phyloP scores from a whole-genome alignment of 441 rosid genomes.

The Pelargonium fulgidum region DNA sequence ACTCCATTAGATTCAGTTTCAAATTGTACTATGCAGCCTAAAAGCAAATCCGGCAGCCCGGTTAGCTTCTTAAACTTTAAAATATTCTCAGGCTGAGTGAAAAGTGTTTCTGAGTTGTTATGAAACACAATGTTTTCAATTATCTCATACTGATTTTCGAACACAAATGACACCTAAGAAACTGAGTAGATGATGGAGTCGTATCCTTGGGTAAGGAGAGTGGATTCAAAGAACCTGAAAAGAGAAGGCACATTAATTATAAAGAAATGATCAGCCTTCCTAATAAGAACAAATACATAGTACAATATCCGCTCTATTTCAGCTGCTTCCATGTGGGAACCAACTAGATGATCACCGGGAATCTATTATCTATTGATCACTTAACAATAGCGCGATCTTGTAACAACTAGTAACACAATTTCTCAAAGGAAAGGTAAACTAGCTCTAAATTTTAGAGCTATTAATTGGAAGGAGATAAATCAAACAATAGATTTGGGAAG shows the following conservation, averaged over 20 bases:
- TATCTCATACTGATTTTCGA: constrained; percentile 19
- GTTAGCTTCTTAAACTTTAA: constrained; percentile 31
- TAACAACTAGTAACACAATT: no score
- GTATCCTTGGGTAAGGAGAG: constrained; percentile 9
- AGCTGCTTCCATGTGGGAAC: constrained; percentile 29
- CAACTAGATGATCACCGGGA: constrained; percentile 25
- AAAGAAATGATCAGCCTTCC: constrained; percentile 32
- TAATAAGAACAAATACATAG: constrained; percentile 24
- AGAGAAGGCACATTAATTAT: constrained; percentile 13
- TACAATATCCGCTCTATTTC: constrained; percentile 31
- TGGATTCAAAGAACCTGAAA: constrained; percentile 24
- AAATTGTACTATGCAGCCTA: constrained; percentile 14
- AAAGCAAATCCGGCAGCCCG: constrained; percentile 12
- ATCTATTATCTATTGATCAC: no score
- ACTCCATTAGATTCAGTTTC: constrained; percentile 18
- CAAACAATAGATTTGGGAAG: no score
- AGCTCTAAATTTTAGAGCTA: no score
- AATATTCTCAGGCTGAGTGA: constrained; percentile 27
- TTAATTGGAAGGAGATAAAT: no score
- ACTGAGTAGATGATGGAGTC: constrained; percentile 17
- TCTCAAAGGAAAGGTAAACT: no score
- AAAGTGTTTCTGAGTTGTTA: constrained; percentile 31
- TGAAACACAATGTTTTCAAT: constrained; percentile 32
- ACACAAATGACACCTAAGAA: constrained; percentile 27
- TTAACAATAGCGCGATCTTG: no score